These are phyloP conservation scores for Wickerhamomyces ciferrii DNA, from an alignment of 805 yeast genomes.

Conservation along the genomic window DNA sequence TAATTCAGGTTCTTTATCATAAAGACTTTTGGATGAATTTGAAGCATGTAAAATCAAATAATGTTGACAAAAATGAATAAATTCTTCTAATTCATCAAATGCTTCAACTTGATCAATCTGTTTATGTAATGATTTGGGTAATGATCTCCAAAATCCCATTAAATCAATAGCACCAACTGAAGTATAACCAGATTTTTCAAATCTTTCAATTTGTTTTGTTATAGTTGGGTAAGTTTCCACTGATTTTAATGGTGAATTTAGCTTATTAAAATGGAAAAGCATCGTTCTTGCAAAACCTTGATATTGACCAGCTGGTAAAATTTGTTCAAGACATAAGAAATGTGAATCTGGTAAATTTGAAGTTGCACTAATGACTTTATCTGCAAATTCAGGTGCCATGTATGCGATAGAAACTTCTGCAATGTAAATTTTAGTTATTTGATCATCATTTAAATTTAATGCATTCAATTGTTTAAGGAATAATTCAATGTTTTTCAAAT, in stretches of 20 bases:
- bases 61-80: conserved; percentile 69
- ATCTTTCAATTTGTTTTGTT: conserved; percentile 44
- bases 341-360: conserved; percentile 42
- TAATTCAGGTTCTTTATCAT: neutral
- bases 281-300: conserved; percentile 73
- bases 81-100: conserved; percentile 85
- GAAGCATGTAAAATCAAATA: conserved; percentile 66
- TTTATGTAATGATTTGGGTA: conserved; percentile 31
- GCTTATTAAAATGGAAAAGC: conserved; percentile 63
- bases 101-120: conserved; percentile 50
- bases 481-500: conserved; percentile 42
- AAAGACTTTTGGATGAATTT: conserved; percentile 21
- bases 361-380: conserved; percentile 49
- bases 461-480: conserved; percentile 25
- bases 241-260: conserved; percentile 66
- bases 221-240: conserved; percentile 51
- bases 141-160: conserved; percentile 52
- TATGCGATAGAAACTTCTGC: conserved; percentile 84
- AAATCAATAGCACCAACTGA: conserved; percentile 44
- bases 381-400: conserved; percentile 65
- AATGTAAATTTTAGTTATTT: conserved; percentile 51
- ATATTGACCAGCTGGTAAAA: conserved; percentile 54
- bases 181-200: conserved; percentile 39
- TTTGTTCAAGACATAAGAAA: conserved; percentile 65
- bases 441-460: conserved; percentile 16